These are phyloP conservation scores for Penstemon eatonii DNA, from an alignment of 257 asterid genomes.

Conservation along the genomic window DNA sequence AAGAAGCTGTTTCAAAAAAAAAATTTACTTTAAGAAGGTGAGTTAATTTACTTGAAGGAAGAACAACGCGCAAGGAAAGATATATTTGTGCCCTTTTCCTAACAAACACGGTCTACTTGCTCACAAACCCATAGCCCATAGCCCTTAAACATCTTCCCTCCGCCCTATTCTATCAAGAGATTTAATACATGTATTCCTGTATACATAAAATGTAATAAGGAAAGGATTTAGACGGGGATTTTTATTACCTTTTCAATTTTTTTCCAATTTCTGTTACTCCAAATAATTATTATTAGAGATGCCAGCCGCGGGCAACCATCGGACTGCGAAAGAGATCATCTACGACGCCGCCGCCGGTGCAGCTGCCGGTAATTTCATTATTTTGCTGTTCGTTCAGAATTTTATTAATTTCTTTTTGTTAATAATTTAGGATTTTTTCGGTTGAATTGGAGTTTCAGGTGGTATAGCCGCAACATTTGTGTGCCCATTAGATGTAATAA, in stretches of 20 bases:
- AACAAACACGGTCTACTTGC: conserved; percentile 26
- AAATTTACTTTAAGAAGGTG: no score
- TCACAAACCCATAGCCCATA: conserved; percentile 18
- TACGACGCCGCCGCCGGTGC: conserved; percentile 94
- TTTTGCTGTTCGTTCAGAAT: conserved; percentile 9
- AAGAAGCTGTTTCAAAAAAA: no score
- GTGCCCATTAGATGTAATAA: conserved; percentile 95
- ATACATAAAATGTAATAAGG: not conserved
- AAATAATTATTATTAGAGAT: conserved; percentile 23
- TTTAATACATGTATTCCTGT: not conserved
- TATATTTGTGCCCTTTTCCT: conserved; percentile 3
- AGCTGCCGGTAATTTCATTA: conserved; percentile 71
- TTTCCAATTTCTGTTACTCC: not conserved
- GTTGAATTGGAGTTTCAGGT: conserved; percentile 46
- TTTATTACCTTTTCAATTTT: not conserved
- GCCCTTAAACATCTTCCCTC: not conserved
- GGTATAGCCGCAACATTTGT: conserved; percentile 92
- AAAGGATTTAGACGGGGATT: not conserved
- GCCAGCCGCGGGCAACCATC: conserved; percentile 47
- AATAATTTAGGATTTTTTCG: not conserved
- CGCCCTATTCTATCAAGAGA: not conserved
- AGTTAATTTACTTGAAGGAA: no score
- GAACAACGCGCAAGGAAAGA: no score
- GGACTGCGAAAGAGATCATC: conserved; percentile 49
- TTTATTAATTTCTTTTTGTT: not conserved